A percentile compares a stretch with the other conserved stretches of the same genome.
These are phyloP conservation scores for Suhomyces kilbournensis DNA, from an alignment of 805 yeast genomes.

Conservation along the genomic window DNA sequence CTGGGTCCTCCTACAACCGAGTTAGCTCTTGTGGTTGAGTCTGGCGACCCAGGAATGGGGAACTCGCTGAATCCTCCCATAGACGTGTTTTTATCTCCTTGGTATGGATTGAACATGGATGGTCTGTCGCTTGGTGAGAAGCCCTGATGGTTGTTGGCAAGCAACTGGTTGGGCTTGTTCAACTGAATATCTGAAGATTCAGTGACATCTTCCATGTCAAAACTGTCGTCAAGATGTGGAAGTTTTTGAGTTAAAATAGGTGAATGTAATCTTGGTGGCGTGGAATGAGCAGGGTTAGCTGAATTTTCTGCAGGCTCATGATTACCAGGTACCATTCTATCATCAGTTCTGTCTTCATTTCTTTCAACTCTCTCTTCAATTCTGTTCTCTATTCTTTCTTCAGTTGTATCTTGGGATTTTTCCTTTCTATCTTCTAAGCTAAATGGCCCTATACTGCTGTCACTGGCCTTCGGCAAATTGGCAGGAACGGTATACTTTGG, in stretches of 20 bases:
- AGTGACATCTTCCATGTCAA: conserved; percentile 18
- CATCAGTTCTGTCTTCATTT: too few species aligned
- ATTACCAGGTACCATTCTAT: too few species aligned
- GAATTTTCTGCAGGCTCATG: not conserved
- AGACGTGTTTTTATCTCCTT: conserved; percentile 9
- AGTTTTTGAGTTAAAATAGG: not conserved
- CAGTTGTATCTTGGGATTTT: not conserved
- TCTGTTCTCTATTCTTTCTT: not conserved
- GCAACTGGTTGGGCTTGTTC: not conserved
- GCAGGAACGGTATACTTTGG: conserved; percentile 10
- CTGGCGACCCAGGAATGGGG: conserved; percentile 47
- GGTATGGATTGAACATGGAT: conserved; percentile 29
- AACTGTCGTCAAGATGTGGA: conserved; percentile 32
- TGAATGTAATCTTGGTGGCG: not conserved
- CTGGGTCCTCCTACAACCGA: conserved; percentile 36
- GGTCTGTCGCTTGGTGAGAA: conserved; percentile 7
- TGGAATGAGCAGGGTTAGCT: not conserved
- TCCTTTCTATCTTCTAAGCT: not conserved
- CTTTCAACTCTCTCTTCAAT: too few species aligned
- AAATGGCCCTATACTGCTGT: not conserved
- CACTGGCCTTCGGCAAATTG: not conserved
- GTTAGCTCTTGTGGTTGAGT: conserved; percentile 42
- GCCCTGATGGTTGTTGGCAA: conserved; percentile 1
- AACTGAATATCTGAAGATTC: not conserved
- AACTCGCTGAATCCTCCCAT: conserved; percentile 34